Evolutionary conservation across 2,329 filamentous ascomycete species (phyloP), one percentile per base, ranked within the genome.

Genomic region (Pseudocercospora ulei): DNA sequence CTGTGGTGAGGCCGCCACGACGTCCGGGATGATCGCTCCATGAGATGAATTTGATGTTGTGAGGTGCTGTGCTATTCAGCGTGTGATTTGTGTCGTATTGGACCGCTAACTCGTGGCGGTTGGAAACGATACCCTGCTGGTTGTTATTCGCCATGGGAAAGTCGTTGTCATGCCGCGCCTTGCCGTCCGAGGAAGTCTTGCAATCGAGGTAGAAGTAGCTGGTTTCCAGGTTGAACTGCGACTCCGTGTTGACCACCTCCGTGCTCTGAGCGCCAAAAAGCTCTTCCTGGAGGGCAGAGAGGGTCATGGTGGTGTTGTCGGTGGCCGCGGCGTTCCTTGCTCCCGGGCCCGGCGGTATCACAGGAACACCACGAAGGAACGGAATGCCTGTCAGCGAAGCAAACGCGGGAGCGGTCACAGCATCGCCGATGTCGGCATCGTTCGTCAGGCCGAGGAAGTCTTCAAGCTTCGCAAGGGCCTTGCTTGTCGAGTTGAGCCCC

Each of bases 131-230:
- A 8, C 36, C 41, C 16, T 33, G 35, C 27, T 19, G n/a, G 17
- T 33, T 35, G 22, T 38, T 29, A n/a, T 34, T 34, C 4, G 16
- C 35, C 17, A 23, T 13, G 2, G 22, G 18, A n/a, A 38, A 30
- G 13, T 13, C 19, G 9, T 26, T 23, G 5, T 25, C 20, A 13
- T 38, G 18, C 14, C 16, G 7, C 6, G 18, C 16, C 11, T 17
- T 29, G n/a, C 25, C 39, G 3, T 31, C 34, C 13, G 3, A 27
- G 3, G 24, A 11, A 14, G 39, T 7, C 5, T 34, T 36, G 20
- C 41, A 44, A 13, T 39, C 31, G 3, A 35, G 19, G 7, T 35
- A 37, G 24, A 40, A 37, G 33, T 44, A 44, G n/a, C 31, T 40
- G 7, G 37, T 37, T 24, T 40, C 41, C n/a, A 44, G 18, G 17